These are phyloP conservation scores for Corylus avellana DNA, from an alignment of 306 rosid species.

Conservation along the genomic window DNA sequence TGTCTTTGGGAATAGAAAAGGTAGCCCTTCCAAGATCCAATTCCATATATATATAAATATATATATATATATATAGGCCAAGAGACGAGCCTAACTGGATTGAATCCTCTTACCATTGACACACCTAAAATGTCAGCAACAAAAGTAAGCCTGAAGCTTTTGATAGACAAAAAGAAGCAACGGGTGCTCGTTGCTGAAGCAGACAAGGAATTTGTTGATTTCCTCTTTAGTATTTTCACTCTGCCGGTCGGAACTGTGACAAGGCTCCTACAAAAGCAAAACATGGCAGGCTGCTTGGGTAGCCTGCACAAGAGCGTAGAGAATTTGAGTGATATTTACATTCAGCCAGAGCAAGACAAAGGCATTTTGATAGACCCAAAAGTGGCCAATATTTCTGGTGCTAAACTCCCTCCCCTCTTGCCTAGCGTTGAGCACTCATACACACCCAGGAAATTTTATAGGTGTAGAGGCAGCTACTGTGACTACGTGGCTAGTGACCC, in stretches of 20 bases:
- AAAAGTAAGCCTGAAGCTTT: neutral
- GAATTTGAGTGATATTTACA: neutral
- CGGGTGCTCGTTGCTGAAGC: neutral
- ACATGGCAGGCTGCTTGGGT: slow-evolving; percentile 10
- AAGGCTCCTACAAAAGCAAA: neutral
- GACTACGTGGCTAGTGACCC: too few species aligned
- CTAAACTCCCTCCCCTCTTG: neutral
- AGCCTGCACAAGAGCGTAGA: slow-evolving; percentile 27
- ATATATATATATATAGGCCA: too few species aligned
- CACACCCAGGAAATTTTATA: too few species aligned
- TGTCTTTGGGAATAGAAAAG: too few species aligned
- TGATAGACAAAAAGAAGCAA: neutral
- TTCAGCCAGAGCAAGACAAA: neutral
- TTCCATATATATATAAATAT: too few species aligned
- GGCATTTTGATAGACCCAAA: slow-evolving; percentile 4
- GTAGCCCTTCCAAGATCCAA: too few species aligned
- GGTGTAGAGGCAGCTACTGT: too few species aligned
- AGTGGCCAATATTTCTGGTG: neutral
- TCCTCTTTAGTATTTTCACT: neutral
- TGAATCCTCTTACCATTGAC: neutral
- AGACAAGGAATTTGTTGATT: neutral
- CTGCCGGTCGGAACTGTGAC: neutral
- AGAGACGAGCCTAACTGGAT: too few species aligned
- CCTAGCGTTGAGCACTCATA: neutral
- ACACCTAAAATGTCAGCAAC: neutral